Evolutionary conservation across 2,329 filamentous ascomycete species (phyloP), one percentile per base, ranked within the genome.

Genomic region (Akanthomyces lecanii): DNA sequence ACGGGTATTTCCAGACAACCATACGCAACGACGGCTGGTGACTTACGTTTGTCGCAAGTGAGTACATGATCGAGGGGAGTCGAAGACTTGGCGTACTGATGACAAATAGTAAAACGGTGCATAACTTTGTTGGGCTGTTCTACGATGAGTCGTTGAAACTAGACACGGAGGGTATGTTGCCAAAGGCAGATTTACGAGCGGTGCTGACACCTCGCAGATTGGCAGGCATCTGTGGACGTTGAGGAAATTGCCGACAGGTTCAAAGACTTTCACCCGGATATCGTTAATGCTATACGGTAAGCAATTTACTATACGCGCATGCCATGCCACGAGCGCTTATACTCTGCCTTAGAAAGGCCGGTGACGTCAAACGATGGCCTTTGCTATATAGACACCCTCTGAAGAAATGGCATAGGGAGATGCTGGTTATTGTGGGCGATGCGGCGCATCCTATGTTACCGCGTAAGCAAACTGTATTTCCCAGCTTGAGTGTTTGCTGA

Each of bases 361-460:
- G 64, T 8, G 71, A 76, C 7, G 69, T 74, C 2, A 75, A 72
- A 64, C 69, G 69, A 28, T 77, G 74, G 72, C 72, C 74, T 1
- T 63, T 77, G 4, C 69, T 77, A 0, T 76, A 73, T 53, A 71
- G 75, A 21, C 64, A 66, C 1, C 75, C 75, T 0, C 66, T 77
- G 2, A 60, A 69, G 1, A 71, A 63, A 0, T 77, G 74, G 75
- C 67, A 65, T 16, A 72, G 71, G 42, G 74, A 68, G 0, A 68
- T 67, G 7, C 64, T 76, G 63, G 66, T 71, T 2, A 68, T 77
- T 2, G 70, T 71, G 16, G 76, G 76, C 6, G 76, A 78, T 50
- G 73, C 76, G 0, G 75, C 75, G 0, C 75, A 77, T 61, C 74
- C 75, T 0, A 77, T 76, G 72, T 70, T 77, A 12, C 75, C 75